phyloP scores from a whole-genome alignment of 2,329 filamentous ascomycete species.

The Ceratocystis harringtonii region DNA sequence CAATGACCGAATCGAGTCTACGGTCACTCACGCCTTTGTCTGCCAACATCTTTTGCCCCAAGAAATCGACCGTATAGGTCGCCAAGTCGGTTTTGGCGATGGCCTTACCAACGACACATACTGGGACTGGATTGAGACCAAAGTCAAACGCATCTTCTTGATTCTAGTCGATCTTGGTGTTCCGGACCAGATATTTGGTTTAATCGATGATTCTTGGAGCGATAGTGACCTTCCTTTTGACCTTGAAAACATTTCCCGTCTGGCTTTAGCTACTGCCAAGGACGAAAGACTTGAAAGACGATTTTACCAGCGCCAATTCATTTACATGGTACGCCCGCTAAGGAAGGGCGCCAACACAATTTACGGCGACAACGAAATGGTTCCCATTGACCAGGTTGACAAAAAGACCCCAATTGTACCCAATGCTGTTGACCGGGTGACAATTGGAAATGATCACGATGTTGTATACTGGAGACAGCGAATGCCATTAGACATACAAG shows the following conservation, averaged over 20 bases:
- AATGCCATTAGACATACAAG: slow-evolving; percentile 29
- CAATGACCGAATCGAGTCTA: slow-evolving; percentile 50
- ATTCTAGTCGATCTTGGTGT: slow-evolving; percentile 55
- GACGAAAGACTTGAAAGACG: slow-evolving; percentile 50
- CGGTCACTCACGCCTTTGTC: slow-evolving; percentile 54
- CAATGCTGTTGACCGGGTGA: slow-evolving; percentile 40
- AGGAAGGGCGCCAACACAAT: slow-evolving; percentile 44
- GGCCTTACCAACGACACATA: slow-evolving; percentile 58
- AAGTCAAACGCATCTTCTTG: slow-evolving; percentile 55
- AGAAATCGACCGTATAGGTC: slow-evolving; percentile 47
- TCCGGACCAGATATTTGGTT: slow-evolving; percentile 58
- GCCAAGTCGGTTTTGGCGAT: slow-evolving; percentile 49
- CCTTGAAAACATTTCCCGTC: slow-evolving; percentile 47
- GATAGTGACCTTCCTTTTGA: slow-evolving; percentile 59
- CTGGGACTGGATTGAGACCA: slow-evolving; percentile 60
- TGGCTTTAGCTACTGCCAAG: slow-evolving; percentile 42
- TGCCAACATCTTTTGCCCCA: slow-evolving; percentile 47
- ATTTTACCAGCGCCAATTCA: slow-evolving; percentile 57
- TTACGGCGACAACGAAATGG: slow-evolving; percentile 52
- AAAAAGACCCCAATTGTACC: slow-evolving; percentile 32
- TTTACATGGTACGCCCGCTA: slow-evolving; percentile 52
- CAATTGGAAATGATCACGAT: slow-evolving; percentile 46
- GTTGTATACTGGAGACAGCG: slow-evolving; percentile 42
- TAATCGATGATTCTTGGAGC: slow-evolving; percentile 63
- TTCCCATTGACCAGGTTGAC: slow-evolving; percentile 54